These are phyloP conservation scores for Paxillus ammoniavirescens DNA, from an alignment of 768 basidiomycete genomes.

Conservation along the genomic window DNA sequence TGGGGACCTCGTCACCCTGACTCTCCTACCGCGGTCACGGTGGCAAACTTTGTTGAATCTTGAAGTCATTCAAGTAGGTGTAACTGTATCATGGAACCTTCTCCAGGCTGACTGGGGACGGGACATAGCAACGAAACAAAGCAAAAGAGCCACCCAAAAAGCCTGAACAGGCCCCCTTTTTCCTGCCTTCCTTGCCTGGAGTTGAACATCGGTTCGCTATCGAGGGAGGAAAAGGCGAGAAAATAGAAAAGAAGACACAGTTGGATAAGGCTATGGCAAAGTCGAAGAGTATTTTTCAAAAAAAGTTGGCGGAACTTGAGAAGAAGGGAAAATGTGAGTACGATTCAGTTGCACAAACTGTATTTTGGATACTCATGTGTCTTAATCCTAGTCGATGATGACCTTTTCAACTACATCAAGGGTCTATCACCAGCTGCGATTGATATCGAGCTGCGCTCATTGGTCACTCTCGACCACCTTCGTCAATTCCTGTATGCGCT, in stretches of 20 bases:
- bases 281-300: constrained; percentile 68
- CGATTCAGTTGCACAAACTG: background rate
- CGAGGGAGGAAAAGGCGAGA: constrained; percentile 37
- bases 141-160: constrained; percentile 94
- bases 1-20: constrained; percentile 90
- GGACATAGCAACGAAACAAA: constrained; percentile 83
- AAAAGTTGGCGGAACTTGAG: constrained; percentile 57
- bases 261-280: constrained; percentile 51
- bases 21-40: constrained; percentile 84
- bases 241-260: constrained; percentile 43
- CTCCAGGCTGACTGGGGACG: background rate
- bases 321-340: constrained; percentile 67
- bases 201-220: constrained; percentile 81
- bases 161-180: constrained; percentile 95
- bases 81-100: background rate
- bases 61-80: constrained; percentile 82
- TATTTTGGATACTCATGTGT: constrained; percentile 4
- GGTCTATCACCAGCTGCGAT: constrained; percentile 85
- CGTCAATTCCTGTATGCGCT: constrained; percentile 72
- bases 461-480: constrained; percentile 64
- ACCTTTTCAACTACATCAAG: constrained; percentile 83
- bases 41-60: constrained; percentile 98
- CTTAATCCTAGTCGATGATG: constrained; percentile 54
- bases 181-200: constrained; percentile 89
- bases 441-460: constrained; percentile 85